Conservation (phyloP, 2,329 filamentous ascomycete species). For the Thermochaetoides dissita region DNA sequence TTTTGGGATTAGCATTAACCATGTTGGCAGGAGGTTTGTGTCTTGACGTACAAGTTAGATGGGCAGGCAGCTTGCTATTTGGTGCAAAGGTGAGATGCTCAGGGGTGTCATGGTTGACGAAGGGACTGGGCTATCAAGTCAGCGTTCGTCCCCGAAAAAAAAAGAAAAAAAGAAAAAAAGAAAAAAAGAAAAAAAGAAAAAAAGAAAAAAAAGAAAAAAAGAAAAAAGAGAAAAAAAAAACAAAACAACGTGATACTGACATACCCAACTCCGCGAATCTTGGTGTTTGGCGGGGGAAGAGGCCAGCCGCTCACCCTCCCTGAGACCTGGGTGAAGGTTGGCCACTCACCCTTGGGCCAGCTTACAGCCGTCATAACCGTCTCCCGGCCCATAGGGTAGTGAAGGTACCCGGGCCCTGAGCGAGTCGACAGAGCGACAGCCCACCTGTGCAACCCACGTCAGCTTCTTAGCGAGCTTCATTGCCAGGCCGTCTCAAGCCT, state of each 20-base stretch:
- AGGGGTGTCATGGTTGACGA: conserved; percentile 11
- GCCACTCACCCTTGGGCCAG: conserved; percentile 37
- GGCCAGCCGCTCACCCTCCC: conserved; percentile 30
- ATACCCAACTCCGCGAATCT: conserved; percentile 27
- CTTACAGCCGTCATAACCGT: conserved; percentile 33
- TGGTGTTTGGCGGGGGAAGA: conserved; percentile 22
- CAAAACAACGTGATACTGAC: conserved; percentile 17
- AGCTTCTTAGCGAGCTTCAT: no score
- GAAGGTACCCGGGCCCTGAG: conserved; percentile 25
- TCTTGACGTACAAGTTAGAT: conserved; percentile 28
- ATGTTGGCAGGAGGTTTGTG: no score
- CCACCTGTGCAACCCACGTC: no score
- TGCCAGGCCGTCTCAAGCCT: no score
- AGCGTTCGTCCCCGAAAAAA: background rate
- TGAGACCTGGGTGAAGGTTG: conserved; percentile 26
- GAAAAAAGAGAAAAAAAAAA: background rate
- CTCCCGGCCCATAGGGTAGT: conserved; percentile 42
- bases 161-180: background rate
- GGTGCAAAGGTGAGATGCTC: conserved; percentile 22
- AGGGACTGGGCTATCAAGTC: conserved; percentile 11
- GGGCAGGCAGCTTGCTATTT: conserved; percentile 30
- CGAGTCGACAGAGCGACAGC: conserved; percentile 33
- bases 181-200: background rate
- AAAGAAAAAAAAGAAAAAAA: background rate
- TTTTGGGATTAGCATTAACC: no score